phyloP scores from a whole-genome alignment of 768 basidiomycete genomes.

The Suillus sp. region DNA sequence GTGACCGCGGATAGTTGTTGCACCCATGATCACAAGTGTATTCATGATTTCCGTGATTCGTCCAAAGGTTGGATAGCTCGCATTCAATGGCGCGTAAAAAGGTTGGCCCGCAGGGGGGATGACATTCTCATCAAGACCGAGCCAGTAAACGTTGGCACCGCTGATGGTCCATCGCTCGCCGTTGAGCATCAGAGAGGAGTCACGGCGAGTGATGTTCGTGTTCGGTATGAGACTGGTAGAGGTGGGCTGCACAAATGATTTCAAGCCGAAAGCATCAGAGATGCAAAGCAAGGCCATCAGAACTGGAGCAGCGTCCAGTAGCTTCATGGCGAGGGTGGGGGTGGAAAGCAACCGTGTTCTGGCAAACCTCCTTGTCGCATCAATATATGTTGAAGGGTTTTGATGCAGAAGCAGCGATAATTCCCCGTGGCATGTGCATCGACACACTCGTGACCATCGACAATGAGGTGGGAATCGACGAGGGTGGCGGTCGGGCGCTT shows the following conservation, averaged over 20 bases:
- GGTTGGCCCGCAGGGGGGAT: constrained; percentile 15
- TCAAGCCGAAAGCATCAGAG: neutral
- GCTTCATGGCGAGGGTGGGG: neutral
- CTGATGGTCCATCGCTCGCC: constrained; percentile 11
- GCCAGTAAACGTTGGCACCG: constrained; percentile 35
- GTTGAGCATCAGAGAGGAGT: constrained; percentile 10
- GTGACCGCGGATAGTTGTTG: constrained; percentile 29
- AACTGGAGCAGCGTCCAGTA: neutral
- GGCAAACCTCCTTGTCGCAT: neutral
- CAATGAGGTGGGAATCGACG: neutral
- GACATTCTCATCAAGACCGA: constrained; percentile 37
- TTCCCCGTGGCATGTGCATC: neutral
- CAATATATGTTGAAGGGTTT: neutral
- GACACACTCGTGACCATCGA: neutral
- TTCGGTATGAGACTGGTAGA: constrained; percentile 7
- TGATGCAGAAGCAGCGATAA: neutral
- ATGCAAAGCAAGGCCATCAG: constrained; percentile 7
- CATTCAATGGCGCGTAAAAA: constrained; percentile 9
- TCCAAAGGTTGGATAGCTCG: constrained; percentile 15
- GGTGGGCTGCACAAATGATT: constrained; percentile 6
- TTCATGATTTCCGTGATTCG: constrained; percentile 15
- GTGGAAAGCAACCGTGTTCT: neutral
- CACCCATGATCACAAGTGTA: constrained; percentile 23
- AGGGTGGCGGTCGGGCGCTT: neutral
- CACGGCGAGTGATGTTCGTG: constrained; percentile 8